Conservation (phyloP, 225 moss, liverwort and hornwort species). For the Antitrichia curtipendula region DNA sequence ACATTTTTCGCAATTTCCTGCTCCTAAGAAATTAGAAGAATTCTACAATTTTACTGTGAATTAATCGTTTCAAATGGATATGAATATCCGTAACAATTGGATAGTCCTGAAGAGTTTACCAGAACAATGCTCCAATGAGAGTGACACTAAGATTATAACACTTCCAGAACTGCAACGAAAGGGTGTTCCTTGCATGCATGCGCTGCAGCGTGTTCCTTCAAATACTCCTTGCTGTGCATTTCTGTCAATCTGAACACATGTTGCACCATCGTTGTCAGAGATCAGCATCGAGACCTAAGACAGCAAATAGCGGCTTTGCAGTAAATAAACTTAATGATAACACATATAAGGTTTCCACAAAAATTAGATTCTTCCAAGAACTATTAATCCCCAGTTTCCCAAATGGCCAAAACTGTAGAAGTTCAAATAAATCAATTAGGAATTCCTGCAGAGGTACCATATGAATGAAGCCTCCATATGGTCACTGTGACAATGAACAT, state of each 20-base stretch:
- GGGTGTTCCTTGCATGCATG: slow-evolving; percentile 8
- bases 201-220: slow-evolving; percentile 51
- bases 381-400: background rate
- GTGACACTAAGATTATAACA: background rate
- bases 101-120: background rate
- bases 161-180: background rate
- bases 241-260: slow-evolving; percentile 52
- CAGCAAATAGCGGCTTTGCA: background rate
- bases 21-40: background rate
- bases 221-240: slow-evolving; percentile 71
- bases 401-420: background rate
- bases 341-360: background rate
- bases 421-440: background rate
- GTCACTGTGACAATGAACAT: too few species aligned
- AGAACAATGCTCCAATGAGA: background rate
- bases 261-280: background rate
- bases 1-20: background rate
- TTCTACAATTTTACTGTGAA: background rate
- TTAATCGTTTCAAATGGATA: background rate
- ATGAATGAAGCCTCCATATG: too few species aligned
- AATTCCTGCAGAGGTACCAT: background rate
- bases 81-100: background rate
- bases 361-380: background rate
- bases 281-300: background rate
- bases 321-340: background rate